A percentile compares a stretch with the other conserved stretches of the same genome.
Evolutionary conservation across 2,329 filamentous ascomycete species (phyloP).

Genomic region (Nothophoma quercina): DNA sequence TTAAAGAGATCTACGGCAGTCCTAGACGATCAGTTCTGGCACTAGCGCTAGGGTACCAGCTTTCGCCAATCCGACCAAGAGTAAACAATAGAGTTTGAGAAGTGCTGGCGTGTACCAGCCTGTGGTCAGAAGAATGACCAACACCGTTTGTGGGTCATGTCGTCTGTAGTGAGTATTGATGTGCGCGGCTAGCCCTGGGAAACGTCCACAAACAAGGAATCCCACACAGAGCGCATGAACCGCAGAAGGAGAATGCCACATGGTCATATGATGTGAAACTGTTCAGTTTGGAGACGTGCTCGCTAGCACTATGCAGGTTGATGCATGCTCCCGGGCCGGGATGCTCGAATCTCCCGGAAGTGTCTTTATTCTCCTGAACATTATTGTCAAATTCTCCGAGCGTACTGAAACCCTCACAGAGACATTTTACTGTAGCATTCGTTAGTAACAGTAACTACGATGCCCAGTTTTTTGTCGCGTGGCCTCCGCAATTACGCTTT

Average conservation of each 20-base stretch:
- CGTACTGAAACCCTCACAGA: not conserved
- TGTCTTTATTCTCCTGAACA: slow-evolving; percentile 16
- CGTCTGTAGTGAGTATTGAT: slow-evolving; percentile 12
- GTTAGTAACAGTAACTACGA: not conserved
- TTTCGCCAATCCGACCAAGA: slow-evolving; percentile 13
- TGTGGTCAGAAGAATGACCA: slow-evolving; percentile 13
- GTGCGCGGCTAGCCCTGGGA: slow-evolving; percentile 1
- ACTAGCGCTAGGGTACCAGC: slow-evolving; percentile 27
- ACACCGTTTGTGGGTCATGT: slow-evolving; percentile 24
- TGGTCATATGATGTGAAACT: slow-evolving; percentile 11
- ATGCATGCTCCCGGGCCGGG: slow-evolving; percentile 11
- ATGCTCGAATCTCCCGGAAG: not conserved
- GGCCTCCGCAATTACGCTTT: slow-evolving; percentile 19
- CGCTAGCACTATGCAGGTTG: slow-evolving; percentile 10
- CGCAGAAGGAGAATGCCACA: not conserved
- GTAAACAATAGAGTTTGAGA: slow-evolving; percentile 24
- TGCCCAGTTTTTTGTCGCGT: slow-evolving; percentile 12
- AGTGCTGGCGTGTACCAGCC: slow-evolving; percentile 18
- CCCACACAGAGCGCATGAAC: not conserved
- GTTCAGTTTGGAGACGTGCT: not conserved
- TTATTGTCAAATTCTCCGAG: slow-evolving; percentile 19
- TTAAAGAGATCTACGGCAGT: slow-evolving; percentile 24
- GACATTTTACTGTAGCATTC: slow-evolving; percentile 8
- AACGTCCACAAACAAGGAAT: not conserved
- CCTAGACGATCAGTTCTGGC: slow-evolving; percentile 22